Conservation (phyloP, 2,329 filamentous ascomycete genomes). For the Colletotrichum simmondsii region DNA sequence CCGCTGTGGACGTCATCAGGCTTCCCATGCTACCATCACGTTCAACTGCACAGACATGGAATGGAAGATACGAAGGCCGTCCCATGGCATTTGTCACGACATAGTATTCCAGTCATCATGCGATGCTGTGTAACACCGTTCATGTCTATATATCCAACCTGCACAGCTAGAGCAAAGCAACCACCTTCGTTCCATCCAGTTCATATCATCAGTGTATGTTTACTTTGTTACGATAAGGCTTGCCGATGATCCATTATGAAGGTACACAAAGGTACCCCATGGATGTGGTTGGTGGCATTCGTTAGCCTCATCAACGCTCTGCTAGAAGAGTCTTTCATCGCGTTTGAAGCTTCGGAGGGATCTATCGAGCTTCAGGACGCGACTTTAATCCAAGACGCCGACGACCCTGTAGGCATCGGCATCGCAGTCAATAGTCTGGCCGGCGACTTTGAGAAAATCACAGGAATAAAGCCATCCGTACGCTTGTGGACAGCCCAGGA, state of each 20-base stretch:
- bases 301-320: neutral
- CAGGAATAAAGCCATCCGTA: slow-evolving; percentile 14
- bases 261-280: neutral
- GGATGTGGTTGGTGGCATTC: neutral
- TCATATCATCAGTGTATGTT: neutral
- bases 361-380: slow-evolving; percentile 16
- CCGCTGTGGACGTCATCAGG: neutral
- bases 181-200: neutral
- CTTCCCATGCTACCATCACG: neutral
- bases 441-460: slow-evolving; percentile 20
- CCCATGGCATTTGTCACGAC: neutral
- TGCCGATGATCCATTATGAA: neutral
- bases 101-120: neutral
- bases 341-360: neutral
- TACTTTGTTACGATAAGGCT: neutral
- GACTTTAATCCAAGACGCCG: neutral
- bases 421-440: slow-evolving; percentile 21
- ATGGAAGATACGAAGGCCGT: neutral
- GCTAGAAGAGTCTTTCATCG: slow-evolving; percentile 7
- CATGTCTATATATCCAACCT: neutral
- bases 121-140: neutral
- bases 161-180: neutral
- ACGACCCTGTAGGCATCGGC: slow-evolving; percentile 16
- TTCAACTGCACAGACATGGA: neutral
- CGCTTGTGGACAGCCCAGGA: neutral